phyloP scores from a whole-genome alignment of 176 grass and related monocot species.

The Metroxylon sagu region DNA sequence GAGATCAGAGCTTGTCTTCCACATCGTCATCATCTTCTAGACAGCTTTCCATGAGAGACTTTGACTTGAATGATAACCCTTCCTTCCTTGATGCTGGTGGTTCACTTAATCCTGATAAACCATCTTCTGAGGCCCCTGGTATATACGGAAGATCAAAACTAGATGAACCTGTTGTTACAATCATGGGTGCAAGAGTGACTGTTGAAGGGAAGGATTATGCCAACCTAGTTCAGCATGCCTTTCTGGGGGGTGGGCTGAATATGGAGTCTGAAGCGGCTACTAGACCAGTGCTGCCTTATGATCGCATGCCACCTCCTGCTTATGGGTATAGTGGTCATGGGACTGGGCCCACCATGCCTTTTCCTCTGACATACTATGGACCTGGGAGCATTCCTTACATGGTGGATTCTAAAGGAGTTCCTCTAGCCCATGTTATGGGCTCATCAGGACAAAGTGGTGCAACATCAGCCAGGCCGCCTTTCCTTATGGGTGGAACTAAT shows the following conservation, averaged over 20 bases:
- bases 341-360: neutral
- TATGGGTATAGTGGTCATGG: constrained; percentile 5
- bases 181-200: constrained; percentile 3
- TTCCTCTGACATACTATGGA: constrained; percentile 1
- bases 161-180: neutral
- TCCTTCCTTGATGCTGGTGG: neutral
- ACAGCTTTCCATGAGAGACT: constrained; percentile 12
- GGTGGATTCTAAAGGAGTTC: neutral
- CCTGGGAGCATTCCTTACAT: constrained; percentile 11
- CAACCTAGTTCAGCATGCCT: neutral
- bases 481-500: neutral
- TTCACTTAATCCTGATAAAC: neutral
- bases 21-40: constrained; percentile 14
- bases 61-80: constrained; percentile 18
- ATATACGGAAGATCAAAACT: neutral
- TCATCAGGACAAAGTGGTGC: neutral
- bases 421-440: neutral
- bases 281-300: neutral
- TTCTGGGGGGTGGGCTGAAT: neutral
- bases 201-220: neutral
- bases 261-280: neutral
- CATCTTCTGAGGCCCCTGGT: neutral
- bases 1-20: constrained; percentile 9
- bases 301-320: neutral
- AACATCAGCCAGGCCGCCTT: neutral